phyloP scores from a whole-genome alignment of 2,329 filamentous ascomycete species.

The Ophiostoma piceae region DNA sequence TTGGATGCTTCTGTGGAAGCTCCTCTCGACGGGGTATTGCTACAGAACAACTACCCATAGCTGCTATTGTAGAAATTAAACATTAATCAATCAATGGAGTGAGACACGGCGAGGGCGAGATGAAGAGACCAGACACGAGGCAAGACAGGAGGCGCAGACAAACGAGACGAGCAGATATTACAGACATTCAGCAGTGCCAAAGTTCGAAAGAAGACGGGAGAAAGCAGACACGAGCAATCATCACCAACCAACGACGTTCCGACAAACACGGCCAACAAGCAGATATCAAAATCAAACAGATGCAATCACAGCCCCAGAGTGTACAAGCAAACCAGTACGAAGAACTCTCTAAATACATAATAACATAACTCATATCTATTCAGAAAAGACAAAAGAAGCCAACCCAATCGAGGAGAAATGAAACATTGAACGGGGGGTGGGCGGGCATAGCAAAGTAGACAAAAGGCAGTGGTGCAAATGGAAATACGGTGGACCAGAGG shows the following conservation, averaged over 20 bases:
- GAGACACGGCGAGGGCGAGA: constrained; percentile 18
- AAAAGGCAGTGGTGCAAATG: constrained; percentile 6
- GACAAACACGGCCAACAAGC: not conserved
- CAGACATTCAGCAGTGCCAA: not conserved
- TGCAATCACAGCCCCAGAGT: not conserved
- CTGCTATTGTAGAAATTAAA: not conserved
- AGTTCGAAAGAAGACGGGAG: not conserved
- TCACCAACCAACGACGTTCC: not conserved
- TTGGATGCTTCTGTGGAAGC: not conserved
- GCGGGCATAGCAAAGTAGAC: not conserved
- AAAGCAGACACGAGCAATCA: not conserved
- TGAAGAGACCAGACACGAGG: not conserved
- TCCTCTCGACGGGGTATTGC: not conserved
- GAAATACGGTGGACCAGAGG: not conserved
- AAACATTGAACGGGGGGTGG: constrained; percentile 10
- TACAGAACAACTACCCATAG: not conserved
- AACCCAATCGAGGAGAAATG: constrained; percentile 8
- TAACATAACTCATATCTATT: not conserved
- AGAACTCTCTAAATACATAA: not conserved
- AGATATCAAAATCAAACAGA: not conserved
- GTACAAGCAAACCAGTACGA: not conserved
- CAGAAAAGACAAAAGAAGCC: not conserved
- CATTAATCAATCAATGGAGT: not conserved
- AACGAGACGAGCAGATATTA: constrained; percentile 5
- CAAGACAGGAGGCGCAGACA: constrained; percentile 16